Base-by-base conservation (phyloP, 2,329 filamentous ascomycete genomes). In the Fusarium goolgardi region DNA sequence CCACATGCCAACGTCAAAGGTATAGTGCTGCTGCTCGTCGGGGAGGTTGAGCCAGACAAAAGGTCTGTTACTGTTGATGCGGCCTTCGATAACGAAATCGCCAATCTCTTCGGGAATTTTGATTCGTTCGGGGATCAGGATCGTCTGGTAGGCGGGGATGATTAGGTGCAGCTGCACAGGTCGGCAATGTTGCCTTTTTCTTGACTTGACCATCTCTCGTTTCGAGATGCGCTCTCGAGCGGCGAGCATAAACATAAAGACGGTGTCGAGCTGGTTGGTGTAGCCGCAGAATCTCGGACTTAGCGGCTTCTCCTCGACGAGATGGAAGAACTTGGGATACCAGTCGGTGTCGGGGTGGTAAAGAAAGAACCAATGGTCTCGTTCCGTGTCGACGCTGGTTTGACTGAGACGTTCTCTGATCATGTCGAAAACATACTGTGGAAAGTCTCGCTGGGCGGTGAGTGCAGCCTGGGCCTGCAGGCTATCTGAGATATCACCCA, bases 331-430 rank as follows among this genome's bases (percentile, higher is more conserved):
- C 6, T 75, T 76, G 15, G 78, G 77, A 41, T 81, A 79, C 79
- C 79, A 81, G 47, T 80, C 78, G 40, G 78, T 80, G 35, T 81
- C 79, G 3, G 79, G 79, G 31, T 81, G 79, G 35, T 77, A 81
- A 4, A 81, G 71, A 34, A 81, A 81, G 62, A 81, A 81, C 72
- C 77, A 76, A 56, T 81, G 79, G 8, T 78, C 72, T 23, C 65
- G 69, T 29, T 71, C 59, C 2, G 69, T 67, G 21, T 79, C 77
- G 27, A 70, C 67, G 10, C 72, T 69, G 6, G 77, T 77, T 57
- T 78, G 75, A 8, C 67, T 73, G 25, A 79, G 69, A 11, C 77
- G 71, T 66, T 79, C 77, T n/a, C 72, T 65, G 25, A 79, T 70
- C 77, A 79, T 78, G 32, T 78, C 75, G 41, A 78, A 75, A 18